Conservation (phyloP, 2,329 filamentous ascomycete genomes). For the Pseudohalonectria lignicola region DNA sequence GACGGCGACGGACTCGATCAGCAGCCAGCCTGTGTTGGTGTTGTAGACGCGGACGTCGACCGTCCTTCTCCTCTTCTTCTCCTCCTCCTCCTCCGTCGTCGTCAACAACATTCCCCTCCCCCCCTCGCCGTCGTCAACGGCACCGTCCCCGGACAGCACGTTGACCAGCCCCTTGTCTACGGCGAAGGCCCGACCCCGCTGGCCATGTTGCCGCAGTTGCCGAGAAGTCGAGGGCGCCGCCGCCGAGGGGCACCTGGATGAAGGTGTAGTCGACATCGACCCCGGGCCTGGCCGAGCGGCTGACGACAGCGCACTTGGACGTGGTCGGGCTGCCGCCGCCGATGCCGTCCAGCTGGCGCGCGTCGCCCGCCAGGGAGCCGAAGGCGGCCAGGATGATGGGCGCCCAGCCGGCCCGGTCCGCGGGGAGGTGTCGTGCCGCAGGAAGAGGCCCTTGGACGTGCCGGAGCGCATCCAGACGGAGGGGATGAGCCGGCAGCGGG, state of each 20-base stretch:
- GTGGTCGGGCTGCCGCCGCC: constrained; percentile 50
- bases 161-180: constrained; percentile 35
- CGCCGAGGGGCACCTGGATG: constrained; percentile 46
- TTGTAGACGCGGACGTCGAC: constrained; percentile 38
- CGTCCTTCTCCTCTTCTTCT: background rate
- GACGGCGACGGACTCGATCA: constrained; percentile 42
- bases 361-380: constrained; percentile 41
- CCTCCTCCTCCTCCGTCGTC: background rate
- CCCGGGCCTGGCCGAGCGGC: constrained; percentile 22
- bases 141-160: no score
- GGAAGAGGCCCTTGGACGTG: constrained; percentile 50
- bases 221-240: constrained; percentile 41
- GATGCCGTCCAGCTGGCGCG: constrained; percentile 50
- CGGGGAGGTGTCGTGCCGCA: constrained; percentile 43
- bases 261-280: constrained; percentile 53
- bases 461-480: constrained; percentile 53
- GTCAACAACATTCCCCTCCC: background rate
- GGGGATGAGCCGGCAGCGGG: constrained; percentile 19
- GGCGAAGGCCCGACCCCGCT: constrained; percentile 49
- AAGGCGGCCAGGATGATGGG: constrained; percentile 41
- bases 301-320: constrained; percentile 50
- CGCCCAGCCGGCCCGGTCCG: constrained; percentile 31
- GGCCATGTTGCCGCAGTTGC: constrained; percentile 56
- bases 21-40: constrained; percentile 48
- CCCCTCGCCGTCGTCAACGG: constrained; percentile 12